Percentiles rank a stretch among this genome's conserved stretches.
phyloP scores from a whole-genome alignment of 2,329 filamentous ascomycete species.

The Epichloe uncinata region DNA sequence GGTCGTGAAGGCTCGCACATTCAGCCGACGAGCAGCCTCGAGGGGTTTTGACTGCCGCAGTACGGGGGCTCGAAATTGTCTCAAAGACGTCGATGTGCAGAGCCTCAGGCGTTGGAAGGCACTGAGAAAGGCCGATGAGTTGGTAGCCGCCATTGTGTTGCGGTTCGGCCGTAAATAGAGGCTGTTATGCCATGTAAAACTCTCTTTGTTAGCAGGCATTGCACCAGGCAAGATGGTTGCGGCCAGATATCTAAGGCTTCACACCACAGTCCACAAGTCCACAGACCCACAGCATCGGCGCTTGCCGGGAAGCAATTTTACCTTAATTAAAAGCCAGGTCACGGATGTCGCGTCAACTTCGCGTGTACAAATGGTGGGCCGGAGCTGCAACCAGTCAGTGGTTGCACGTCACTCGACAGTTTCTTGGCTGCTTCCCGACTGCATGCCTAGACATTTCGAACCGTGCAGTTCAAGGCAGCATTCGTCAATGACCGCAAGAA shows the following conservation, averaged over 20 bases:
- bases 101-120: constrained; percentile 39
- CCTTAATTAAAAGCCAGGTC: constrained; percentile 22
- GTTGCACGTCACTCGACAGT: constrained; percentile 21
- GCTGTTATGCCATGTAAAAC: neutral
- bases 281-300: neutral
- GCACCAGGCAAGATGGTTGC: constrained; percentile 1
- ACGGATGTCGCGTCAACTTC: constrained; percentile 33
- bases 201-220: neutral
- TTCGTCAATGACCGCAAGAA: constrained; percentile 12
- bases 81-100: constrained; percentile 25
- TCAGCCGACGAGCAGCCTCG: constrained; percentile 22
- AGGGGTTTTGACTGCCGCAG: constrained; percentile 16
- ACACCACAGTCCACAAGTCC: neutral
- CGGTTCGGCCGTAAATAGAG: constrained; percentile 10
- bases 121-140: constrained; percentile 31
- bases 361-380: constrained; percentile 18
- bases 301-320: constrained; percentile 5
- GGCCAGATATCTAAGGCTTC: constrained; percentile 15
- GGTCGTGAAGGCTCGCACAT: constrained; percentile 58
- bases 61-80: constrained; percentile 21
- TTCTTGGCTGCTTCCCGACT: constrained; percentile 17
- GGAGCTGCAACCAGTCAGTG: neutral
- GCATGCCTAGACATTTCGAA: neutral
- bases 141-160: constrained; percentile 33
- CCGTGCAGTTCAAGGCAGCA: constrained; percentile 11